Evolutionary conservation across 2,329 filamentous ascomycete genomes (phyloP).

Genomic region (Scedosporium aurantiacum): DNA sequence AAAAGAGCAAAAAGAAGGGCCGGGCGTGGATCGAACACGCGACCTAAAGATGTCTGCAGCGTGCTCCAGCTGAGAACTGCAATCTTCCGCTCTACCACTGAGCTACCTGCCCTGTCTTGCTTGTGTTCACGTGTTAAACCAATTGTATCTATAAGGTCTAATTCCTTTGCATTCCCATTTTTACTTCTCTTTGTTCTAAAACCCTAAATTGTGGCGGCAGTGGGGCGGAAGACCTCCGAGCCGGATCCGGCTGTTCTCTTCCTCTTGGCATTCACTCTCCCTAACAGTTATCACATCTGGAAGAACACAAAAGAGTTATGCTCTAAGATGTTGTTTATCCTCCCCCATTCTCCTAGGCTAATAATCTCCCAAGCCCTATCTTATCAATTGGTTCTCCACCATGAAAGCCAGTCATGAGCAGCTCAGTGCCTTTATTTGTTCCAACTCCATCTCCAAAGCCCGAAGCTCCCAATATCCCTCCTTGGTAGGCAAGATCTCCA

Average conservation of each 20-base stretch:
- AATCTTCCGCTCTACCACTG: slow-evolving; percentile 1
- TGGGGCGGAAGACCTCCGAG: background rate
- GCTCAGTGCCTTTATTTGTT: too few species aligned
- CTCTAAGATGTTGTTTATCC: too few species aligned
- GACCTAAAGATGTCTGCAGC: background rate
- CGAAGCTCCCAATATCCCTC: too few species aligned
- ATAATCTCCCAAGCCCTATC: too few species aligned
- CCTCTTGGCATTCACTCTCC: background rate
- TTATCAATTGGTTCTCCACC: too few species aligned
- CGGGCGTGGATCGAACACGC: slow-evolving; percentile 1
- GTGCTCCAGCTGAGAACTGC: background rate
- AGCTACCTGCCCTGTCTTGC: background rate
- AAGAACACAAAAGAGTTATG: background rate
- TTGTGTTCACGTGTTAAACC: background rate
- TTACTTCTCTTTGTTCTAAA: too few species aligned
- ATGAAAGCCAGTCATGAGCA: too few species aligned
- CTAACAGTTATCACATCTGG: background rate
- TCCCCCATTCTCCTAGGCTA: too few species aligned
- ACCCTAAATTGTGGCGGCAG: background rate
- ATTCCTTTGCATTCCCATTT: background rate
- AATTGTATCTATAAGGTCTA: background rate
- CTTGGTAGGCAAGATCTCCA: too few species aligned
- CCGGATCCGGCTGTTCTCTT: background rate
- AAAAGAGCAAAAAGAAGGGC: background rate
- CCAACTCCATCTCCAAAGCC: too few species aligned